Percentiles rank a stretch among this genome's conserved stretches.
phyloP scores from a whole-genome alignment of 23 red algal genomes.

The Gracilaria vermiculophylla region DNA sequence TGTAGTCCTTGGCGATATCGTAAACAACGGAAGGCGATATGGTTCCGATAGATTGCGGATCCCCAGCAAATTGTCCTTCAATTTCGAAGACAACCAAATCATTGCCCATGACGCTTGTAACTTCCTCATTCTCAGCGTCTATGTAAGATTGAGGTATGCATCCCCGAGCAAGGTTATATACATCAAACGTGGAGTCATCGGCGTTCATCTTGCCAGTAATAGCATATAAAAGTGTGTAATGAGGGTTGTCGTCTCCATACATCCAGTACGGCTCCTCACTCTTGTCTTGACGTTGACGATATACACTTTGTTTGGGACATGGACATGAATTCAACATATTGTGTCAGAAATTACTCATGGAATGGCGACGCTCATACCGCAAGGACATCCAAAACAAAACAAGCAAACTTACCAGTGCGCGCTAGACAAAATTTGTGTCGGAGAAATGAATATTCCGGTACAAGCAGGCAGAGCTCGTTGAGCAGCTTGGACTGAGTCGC shows the following conservation, averaged over 20 bases:
- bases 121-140: slow-evolving; percentile 48
- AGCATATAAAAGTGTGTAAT: slow-evolving; percentile 31
- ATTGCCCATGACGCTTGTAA: slow-evolving; percentile 39
- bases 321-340: neutral
- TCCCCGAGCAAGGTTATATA: slow-evolving; percentile 23
- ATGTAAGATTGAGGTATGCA: slow-evolving; percentile 55
- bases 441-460: slow-evolving; percentile 34
- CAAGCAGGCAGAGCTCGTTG: slow-evolving; percentile 37
- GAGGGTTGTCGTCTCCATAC: slow-evolving; percentile 8
- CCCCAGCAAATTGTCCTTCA: slow-evolving; percentile 11
- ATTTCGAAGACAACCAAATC: slow-evolving; percentile 44
- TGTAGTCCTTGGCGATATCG: slow-evolving; percentile 3
- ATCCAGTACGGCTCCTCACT: slow-evolving; percentile 26
- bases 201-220: slow-evolving; percentile 38
- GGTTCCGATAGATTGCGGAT: neutral
- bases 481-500: slow-evolving; percentile 2
- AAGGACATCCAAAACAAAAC: no score
- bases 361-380: no score
- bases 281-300: slow-evolving; percentile 3
- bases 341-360: neutral
- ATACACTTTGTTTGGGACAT: neutral
- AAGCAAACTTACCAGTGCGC: slow-evolving; percentile 65
- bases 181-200: neutral
- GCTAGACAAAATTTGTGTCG: slow-evolving; percentile 28
- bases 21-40: slow-evolving; percentile 11